Evolutionary conservation across 2,329 filamentous ascomycete species (phyloP).

Genomic region (Exophiala sp.): DNA sequence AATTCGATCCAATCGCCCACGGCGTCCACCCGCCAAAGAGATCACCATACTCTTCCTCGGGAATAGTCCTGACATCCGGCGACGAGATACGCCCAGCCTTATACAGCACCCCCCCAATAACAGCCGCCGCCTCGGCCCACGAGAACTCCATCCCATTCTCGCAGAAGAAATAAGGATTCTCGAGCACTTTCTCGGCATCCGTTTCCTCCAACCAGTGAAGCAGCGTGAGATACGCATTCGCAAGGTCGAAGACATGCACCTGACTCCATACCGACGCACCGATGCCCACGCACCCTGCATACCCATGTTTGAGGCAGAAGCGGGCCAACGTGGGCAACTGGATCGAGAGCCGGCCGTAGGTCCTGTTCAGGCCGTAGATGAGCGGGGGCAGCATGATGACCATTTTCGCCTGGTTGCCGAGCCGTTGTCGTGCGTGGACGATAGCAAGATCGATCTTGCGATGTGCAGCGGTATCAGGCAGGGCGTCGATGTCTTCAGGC

Average conservation of each 20-base stretch:
- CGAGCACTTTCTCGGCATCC: conserved; percentile 31
- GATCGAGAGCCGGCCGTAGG: conserved; percentile 41
- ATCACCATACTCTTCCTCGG: conserved; percentile 38
- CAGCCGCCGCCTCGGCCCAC: conserved; percentile 39
- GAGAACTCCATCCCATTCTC: conserved; percentile 43
- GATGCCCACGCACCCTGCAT: conserved; percentile 41
- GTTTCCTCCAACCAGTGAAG: conserved; percentile 43
- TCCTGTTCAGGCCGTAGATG: conserved; percentile 43
- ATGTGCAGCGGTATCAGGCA: conserved; percentile 42
- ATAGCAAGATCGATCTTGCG: conserved; percentile 45
- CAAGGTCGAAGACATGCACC: conserved; percentile 46
- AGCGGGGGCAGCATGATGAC: conserved; percentile 46
- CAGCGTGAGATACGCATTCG: conserved; percentile 41
- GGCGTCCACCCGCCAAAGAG: conserved; percentile 37
- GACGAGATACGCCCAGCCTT: conserved; percentile 37
- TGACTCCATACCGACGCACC: conserved; percentile 40
- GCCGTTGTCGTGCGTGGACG: conserved; percentile 33
- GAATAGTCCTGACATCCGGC: conserved; percentile 36
- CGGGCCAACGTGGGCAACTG: conserved; percentile 45
- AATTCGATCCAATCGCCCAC: conserved; percentile 40
- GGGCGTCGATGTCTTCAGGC: conserved; percentile 38
- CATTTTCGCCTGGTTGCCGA: conserved; percentile 39
- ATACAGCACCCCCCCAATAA: conserved; percentile 38
- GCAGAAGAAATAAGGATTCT: conserved; percentile 48
- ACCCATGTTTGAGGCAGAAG: conserved; percentile 46